These are phyloP conservation scores for Fusarium duplospermum DNA, from an alignment of 2,329 filamentous ascomycete species.

Conservation along the genomic window DNA sequence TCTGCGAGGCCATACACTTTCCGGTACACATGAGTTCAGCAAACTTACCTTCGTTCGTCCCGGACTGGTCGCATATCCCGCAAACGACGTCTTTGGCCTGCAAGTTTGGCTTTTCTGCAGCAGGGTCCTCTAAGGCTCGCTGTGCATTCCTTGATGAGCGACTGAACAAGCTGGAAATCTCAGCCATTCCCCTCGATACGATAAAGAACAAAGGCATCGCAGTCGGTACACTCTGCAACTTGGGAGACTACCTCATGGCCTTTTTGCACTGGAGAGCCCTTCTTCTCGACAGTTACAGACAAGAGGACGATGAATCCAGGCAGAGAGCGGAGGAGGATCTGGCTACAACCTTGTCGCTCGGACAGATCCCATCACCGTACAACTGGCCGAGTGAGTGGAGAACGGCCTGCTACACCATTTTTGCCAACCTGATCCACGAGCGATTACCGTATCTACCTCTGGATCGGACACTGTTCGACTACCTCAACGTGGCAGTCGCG, in stretches of 20 bases:
- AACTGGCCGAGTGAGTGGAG: constrained; percentile 10
- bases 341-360: constrained; percentile 19
- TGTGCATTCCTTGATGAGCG: constrained; percentile 13
- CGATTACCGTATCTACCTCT: constrained; percentile 13
- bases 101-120: constrained; percentile 18
- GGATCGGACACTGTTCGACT: background rate
- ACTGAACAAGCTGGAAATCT: constrained; percentile 26
- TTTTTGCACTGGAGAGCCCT: constrained; percentile 31
- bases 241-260: constrained; percentile 30
- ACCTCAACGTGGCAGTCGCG: background rate
- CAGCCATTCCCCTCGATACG: background rate
- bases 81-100: constrained; percentile 18
- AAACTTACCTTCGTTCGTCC: constrained; percentile 22
- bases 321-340: constrained; percentile 19
- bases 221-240: constrained; percentile 20
- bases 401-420: background rate
- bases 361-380: constrained; percentile 8
- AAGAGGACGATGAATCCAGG: background rate
- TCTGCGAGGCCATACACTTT: constrained; percentile 24
- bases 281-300: background rate
- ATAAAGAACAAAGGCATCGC: constrained; percentile 12
- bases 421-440: constrained; percentile 19
- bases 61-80: constrained; percentile 27
- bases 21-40: constrained; percentile 7
- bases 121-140: background rate